phyloP scores from a whole-genome alignment of 2,329 filamentous ascomycete species.

The Paraphaeosphaeria minitans region DNA sequence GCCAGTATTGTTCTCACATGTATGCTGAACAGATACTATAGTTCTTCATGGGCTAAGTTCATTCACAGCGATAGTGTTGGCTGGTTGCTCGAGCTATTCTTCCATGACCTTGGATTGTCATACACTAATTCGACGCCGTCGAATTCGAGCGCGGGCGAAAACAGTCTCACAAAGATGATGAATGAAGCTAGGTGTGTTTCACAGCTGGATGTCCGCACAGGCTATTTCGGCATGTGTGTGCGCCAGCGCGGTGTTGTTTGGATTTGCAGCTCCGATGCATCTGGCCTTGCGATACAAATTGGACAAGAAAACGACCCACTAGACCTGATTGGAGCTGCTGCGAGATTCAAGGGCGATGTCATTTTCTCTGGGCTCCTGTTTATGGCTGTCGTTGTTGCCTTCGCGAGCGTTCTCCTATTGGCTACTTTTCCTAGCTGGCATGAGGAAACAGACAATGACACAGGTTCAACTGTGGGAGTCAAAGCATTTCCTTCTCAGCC shows the following conservation, averaged over 20 bases:
- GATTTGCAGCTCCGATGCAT: conserved; percentile 93
- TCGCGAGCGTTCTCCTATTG: conserved; percentile 85
- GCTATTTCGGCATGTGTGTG: conserved; percentile 94
- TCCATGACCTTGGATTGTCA: not conserved
- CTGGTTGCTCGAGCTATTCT: conserved; percentile 5
- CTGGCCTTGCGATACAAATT: conserved; percentile 82
- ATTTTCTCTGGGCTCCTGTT: conserved; percentile 96
- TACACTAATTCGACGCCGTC: not conserved
- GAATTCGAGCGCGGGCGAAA: conserved; percentile 73
- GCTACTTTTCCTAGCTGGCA: conserved; percentile 96
- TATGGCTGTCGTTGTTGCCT: conserved; percentile 91
- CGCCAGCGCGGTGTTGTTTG: conserved; percentile 84
- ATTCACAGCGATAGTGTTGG: not conserved
- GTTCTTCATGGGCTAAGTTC: not conserved
- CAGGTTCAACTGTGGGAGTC: conserved; percentile 78
- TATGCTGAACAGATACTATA: not conserved
- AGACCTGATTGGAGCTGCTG: conserved; percentile 90
- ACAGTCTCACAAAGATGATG: conserved; percentile 78
- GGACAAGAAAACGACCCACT: conserved; percentile 87
- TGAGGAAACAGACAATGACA: conserved; percentile 73
- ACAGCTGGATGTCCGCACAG: conserved; percentile 81
- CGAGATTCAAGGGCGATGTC: conserved; percentile 94
- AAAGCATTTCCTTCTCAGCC: conserved; percentile 87
- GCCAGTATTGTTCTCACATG: not conserved
- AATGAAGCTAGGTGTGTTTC: conserved; percentile 82